Base-by-base conservation (phyloP, 495 filamentous ascomycete species). In the Clavariopsis aquatica region DNA sequence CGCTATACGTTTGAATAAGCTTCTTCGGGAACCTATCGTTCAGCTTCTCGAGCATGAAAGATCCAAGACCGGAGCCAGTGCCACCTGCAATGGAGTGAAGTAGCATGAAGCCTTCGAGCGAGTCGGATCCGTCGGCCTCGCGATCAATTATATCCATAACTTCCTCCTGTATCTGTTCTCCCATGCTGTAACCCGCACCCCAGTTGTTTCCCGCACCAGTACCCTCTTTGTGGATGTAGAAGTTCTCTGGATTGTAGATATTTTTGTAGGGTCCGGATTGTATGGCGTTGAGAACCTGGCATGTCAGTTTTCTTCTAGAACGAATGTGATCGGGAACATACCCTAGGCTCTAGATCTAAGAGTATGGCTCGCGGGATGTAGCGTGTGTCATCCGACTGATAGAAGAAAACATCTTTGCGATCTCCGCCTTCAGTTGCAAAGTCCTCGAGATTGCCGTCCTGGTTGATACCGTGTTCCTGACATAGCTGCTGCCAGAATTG, bases 131-230 rank as follows among this genome's bases (percentile, higher is more conserved):
- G 76, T 98, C 94, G 19, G 94, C 94, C 76, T 98, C 94, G 59
- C 94, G 89, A 75, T 98, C 95, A 69, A 98, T 97, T 93, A 98
- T 98, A 75, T 98, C 94, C 81, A 98, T 90, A 57, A 98, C 90
- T 74, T 98, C 94, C 72, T 98, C 94, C 66, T 96, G 90, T 20
- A 98, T 92, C 28, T 80, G 79, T 73, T 96, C 92, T 64, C 92
- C 94, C n/a, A 88, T 88, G 46, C 91, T 84, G 78, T 98, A 98
- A 19, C 94, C 94, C 67, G 93, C 87, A 61, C 90, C 94, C 94
- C 94, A 98, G 75, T 97, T 98, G 75, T 98, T 98, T 58, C 92
- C 94, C 5, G 95, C 94, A 29, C 94, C 94, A 46, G 88, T 85
- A 49, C 95, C 94, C 74, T 90, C 88, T 74, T 93, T 91, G 67